Evolutionary conservation across 202 grass and related monocot species (phyloP).

Genomic region (Schoenoplectus triqueter): DNA sequence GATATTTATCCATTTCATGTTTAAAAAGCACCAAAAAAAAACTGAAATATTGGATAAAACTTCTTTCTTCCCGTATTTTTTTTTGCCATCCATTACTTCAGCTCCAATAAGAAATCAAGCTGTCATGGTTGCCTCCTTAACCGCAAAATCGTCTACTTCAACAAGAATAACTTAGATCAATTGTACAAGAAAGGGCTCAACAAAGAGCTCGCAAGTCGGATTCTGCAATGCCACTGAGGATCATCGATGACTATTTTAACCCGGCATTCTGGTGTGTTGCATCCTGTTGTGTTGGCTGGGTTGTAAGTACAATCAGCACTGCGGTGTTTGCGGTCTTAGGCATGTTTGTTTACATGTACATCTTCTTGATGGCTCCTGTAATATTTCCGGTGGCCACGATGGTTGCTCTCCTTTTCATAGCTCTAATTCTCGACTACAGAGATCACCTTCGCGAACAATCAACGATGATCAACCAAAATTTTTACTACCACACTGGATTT

Average conservation of each 20-base stretch:
- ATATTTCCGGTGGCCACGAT: not conserved
- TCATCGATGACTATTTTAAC: not conserved
- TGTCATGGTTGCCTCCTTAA: not conserved
- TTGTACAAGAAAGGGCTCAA: not conserved
- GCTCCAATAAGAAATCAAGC: not conserved
- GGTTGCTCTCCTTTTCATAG: not conserved
- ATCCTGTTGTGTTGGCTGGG: conserved; percentile 9
- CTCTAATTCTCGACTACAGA: not conserved
- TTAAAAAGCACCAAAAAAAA: not conserved
- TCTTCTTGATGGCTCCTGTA: not conserved
- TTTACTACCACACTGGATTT: too few relatives aligned
- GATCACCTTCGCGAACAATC: not conserved
- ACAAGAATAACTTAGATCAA: not conserved
- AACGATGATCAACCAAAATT: not conserved
- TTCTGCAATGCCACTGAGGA: conserved; percentile 3
- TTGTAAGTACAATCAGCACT: not conserved
- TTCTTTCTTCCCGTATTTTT: not conserved
- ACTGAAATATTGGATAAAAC: not conserved
- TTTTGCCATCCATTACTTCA: not conserved
- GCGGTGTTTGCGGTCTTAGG: not conserved
- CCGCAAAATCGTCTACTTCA: not conserved
- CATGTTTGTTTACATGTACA: conserved; percentile 25
- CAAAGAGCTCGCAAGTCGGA: too few relatives aligned
- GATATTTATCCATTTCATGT: not conserved
- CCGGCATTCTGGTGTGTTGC: conserved; percentile 1